phyloP scores from a whole-genome alignment of 2,329 filamentous ascomycete species.

The Xylariaceae sp. region DNA sequence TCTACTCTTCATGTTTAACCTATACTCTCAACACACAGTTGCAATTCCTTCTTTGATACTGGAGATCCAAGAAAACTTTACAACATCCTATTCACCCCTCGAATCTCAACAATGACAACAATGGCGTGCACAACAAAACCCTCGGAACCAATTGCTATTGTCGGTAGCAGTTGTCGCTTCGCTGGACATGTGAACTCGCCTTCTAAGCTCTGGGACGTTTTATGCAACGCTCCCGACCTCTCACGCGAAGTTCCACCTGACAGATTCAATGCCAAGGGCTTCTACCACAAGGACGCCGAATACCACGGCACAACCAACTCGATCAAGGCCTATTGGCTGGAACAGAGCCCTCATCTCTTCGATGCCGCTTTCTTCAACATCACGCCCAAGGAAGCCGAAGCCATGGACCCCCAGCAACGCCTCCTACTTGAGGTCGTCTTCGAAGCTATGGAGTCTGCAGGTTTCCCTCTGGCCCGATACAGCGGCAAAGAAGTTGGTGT shows the following conservation, averaged over 20 bases:
- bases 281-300: slow-evolving; percentile 41
- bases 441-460: slow-evolving; percentile 45
- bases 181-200: slow-evolving; percentile 38
- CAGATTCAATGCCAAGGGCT: slow-evolving; percentile 38
- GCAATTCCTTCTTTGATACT: background rate
- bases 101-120: background rate
- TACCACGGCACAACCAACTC: slow-evolving; percentile 44
- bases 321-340: slow-evolving; percentile 41
- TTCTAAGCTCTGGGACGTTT: slow-evolving; percentile 38
- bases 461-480: slow-evolving; percentile 37
- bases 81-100: too few species aligned
- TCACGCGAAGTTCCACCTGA: slow-evolving; percentile 37
- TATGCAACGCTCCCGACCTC: slow-evolving; percentile 37
- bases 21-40: background rate
- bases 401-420: slow-evolving; percentile 45
- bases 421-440: slow-evolving; percentile 46
- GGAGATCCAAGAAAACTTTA: too few species aligned
- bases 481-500: slow-evolving; percentile 41
- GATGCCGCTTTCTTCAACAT: slow-evolving; percentile 46
- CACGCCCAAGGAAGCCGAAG: slow-evolving; percentile 44
- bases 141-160: slow-evolving; percentile 40
- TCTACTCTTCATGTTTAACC: background rate
- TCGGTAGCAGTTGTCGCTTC: slow-evolving; percentile 42
- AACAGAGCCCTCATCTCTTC: slow-evolving; percentile 38
- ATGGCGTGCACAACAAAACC: slow-evolving; percentile 31